Conservation (phyloP, 352 stramenopile species). For the Phytophthora sp. region DNA sequence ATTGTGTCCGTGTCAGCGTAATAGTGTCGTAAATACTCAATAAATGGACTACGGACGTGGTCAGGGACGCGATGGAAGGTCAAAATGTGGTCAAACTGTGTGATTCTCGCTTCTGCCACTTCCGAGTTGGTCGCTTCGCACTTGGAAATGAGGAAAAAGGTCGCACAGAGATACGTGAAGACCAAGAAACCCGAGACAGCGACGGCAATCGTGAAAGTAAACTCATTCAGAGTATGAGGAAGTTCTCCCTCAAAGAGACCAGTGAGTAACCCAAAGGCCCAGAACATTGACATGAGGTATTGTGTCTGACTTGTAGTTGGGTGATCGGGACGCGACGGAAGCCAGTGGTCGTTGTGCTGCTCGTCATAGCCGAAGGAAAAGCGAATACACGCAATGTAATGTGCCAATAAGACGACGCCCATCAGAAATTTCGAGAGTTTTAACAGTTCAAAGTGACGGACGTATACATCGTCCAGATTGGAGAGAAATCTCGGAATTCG, state of each 20-base stretch:
- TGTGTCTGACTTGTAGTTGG: conserved; percentile 28
- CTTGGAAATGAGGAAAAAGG: conserved; percentile 83
- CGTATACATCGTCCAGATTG: conserved; percentile 63
- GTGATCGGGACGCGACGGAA: conserved; percentile 40
- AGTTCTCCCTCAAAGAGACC: conserved; percentile 73
- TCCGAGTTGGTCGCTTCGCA: conserved; percentile 70
- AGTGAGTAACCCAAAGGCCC: conserved; percentile 65
- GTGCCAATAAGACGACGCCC: conserved; percentile 52
- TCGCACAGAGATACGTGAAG: conserved; percentile 75
- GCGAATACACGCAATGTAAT: conserved; percentile 64
- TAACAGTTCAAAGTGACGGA: conserved; percentile 58
- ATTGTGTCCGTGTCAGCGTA: conserved; percentile 74
- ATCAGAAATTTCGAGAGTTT: conserved; percentile 63
- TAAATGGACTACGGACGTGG: conserved; percentile 49
- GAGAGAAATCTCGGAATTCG: conserved; percentile 55
- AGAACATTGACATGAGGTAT: conserved; percentile 72
- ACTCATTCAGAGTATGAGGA: conserved; percentile 50
- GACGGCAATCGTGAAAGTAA: conserved; percentile 72
- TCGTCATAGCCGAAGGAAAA: conserved; percentile 63
- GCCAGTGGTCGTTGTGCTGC: conserved; percentile 55
- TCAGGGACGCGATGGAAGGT: conserved; percentile 70
- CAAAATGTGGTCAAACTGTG: conserved; percentile 75
- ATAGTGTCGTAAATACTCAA: conserved; percentile 66
- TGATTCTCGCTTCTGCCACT: conserved; percentile 66
- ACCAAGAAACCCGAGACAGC: conserved; percentile 67